Conservation (phyloP, 345 rosid species). For the Capsella bursapastoris region DNA sequence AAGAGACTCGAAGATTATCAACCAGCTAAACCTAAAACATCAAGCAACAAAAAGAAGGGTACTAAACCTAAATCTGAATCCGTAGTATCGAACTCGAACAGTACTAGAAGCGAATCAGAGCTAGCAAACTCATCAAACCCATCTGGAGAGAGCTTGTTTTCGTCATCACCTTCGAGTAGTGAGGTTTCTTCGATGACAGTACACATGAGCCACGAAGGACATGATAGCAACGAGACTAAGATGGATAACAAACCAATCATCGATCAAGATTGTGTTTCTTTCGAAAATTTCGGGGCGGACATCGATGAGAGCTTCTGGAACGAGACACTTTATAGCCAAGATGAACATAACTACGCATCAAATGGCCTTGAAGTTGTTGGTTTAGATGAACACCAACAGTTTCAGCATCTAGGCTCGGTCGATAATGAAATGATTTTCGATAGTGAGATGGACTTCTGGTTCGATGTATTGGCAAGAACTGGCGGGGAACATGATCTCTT, state of each 20-base stretch:
- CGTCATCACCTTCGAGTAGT: conserved; percentile 59
- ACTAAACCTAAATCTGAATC: conserved; percentile 28
- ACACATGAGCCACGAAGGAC: conserved; percentile 27
- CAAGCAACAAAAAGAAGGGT: conserved; percentile 35
- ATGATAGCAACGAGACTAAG: conserved; percentile 32
- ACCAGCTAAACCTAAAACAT: conserved; percentile 26
- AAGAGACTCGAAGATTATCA: conserved; percentile 60
- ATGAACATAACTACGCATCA: conserved; percentile 29
- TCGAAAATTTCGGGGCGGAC: conserved; percentile 49
- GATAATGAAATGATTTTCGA: conserved; percentile 36
- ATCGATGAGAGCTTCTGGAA: conserved; percentile 78
- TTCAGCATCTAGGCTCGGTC: conserved; percentile 29
- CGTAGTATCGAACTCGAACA: not conserved
- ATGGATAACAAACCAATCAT: conserved; percentile 24
- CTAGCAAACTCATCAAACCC: conserved; percentile 31
- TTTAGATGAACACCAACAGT: conserved; percentile 43
- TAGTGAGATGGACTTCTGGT: conserved; percentile 68
- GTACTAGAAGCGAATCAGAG: conserved; percentile 38
- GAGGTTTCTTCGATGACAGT: conserved; percentile 53
- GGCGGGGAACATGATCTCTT: conserved; percentile 49
- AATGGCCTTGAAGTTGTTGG: conserved; percentile 30
- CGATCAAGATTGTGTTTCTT: conserved; percentile 32
- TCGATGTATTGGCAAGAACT: conserved; percentile 55
- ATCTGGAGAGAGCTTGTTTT: conserved; percentile 30
- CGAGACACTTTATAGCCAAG: conserved; percentile 44